Evolutionary conservation across 2,329 filamentous ascomycete genomes (phyloP), one percentile per base, ranked within the genome.

Genomic region (Arthrobotrys musiformis): DNA sequence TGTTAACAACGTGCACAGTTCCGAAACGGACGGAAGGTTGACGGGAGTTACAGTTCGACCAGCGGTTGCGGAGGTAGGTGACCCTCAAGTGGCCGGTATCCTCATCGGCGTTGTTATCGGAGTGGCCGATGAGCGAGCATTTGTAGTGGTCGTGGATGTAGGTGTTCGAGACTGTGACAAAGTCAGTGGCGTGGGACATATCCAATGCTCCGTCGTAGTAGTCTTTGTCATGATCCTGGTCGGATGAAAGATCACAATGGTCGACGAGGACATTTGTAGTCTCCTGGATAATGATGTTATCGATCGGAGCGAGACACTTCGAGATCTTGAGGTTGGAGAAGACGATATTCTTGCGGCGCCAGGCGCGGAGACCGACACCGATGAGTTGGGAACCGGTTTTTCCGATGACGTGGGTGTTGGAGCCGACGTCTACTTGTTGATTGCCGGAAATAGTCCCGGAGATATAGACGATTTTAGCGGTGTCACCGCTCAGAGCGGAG

Each of bases 41-140:
- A 62, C 90, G 89, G 7, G 87, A 89, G 85, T 90, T 88, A 82
- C 90, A 83, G 85, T 90, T 89, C 79, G 33, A 69, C 62, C 79
- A 90, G 84, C 88, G 85, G 86, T 91, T 91, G 85, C 90, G 88
- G 84, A 86, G 86, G 82, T 89, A 90, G 67, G 90, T 91, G 68
- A 91, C 84, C 81, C 84, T 86, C 44, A 91, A 85, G 81, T 89
- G 85, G 79, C 89, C 89, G 8, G 81, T 81, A 79, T 81, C 81
- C 30, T 77, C 60, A 44, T 58, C 50, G 30, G 13, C 72, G 44
- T 77, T 77, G 42, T 70, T 77, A 30, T 77, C 72, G 24, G 58
- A 66, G 42, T 77, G 72, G 2, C 66, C 66, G 58, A 77, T 56
- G 2, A 76, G 46, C 8, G 60, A 70, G 58, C 64, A 70, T 44